Evolutionary conservation across 2,329 filamentous ascomycete genomes (phyloP), one percentile per base, ranked within the genome.

Genomic region (Chaetomiaceae sp.): DNA sequence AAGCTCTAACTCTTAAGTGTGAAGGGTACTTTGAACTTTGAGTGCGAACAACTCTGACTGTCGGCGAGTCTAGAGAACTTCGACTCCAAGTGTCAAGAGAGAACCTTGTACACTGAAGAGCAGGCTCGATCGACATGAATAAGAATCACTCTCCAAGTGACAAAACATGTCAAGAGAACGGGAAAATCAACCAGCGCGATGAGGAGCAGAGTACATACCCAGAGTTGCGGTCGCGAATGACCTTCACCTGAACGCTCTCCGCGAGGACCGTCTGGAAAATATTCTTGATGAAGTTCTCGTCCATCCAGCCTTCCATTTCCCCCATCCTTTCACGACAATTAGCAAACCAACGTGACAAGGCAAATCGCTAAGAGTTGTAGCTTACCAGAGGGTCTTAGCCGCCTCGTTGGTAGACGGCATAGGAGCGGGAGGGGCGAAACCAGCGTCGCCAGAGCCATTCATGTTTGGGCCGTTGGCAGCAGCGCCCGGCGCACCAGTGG

Each of bases 211-310:
- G 17, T n/a, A 63, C 75, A 49, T 71, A 96, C 90, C 92, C 93
- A 67, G 92, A 96, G 71, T 96, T 96, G 73, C 96, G 96, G 76
- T 99, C 93, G 60, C 93, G 89, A 65, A 99, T 99, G 80, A 99
- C 96, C 82, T 99, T 99, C 63, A 99, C 93, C 63, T 96, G 96
- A 63, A 99, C 93, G 58, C 84, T 84, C 72, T 97, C 93, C 61
- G 87, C 90, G 74, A 96, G 87, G 63, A 91, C 84, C 65, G 89
- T 95, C 58, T 76, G 66, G 80, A 89, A 97, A 40, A 97, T 83
- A 62, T 87, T 93, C 72, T 95, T 91, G 66, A 99, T 88, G 70
- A 97, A 99, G 73, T 92, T 95, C 76, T 99, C 93, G 63, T 99
- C 93, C 74, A 99, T 97, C 93, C 93, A 99, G 23, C 90, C 89